These are phyloP conservation scores for Neurospora sp. DNA, from an alignment of 2,329 filamentous ascomycete genomes.

Conservation along the genomic window DNA sequence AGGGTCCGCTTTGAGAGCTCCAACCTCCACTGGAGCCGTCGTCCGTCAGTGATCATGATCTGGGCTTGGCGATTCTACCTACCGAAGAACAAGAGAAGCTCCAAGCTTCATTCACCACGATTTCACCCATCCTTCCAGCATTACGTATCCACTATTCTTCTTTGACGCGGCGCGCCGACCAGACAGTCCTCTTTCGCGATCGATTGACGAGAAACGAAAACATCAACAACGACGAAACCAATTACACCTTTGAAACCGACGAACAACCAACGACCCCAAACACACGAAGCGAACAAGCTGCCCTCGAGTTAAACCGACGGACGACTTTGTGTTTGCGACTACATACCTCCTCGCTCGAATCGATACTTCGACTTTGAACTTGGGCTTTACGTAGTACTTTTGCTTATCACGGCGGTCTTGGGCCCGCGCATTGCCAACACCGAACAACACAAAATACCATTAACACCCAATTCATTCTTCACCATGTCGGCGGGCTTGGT, in stretches of 20 bases:
- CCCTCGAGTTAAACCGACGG: neutral
- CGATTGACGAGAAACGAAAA: neutral
- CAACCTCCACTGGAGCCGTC: neutral
- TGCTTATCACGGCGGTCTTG: neutral
- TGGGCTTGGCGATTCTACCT: neutral
- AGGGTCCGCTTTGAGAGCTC: neutral
- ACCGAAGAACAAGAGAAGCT: neutral
- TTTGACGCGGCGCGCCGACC: neutral
- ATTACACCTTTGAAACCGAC: neutral
- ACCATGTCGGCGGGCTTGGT: neutral
- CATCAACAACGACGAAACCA: neutral
- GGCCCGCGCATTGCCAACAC: neutral
- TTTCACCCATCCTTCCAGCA: neutral
- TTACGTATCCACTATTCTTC: neutral
- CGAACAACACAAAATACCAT: neutral
- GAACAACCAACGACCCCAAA: neutral
- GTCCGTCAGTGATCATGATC: neutral
- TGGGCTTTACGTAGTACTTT: neutral
- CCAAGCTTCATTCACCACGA: neutral
- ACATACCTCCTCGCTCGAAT: neutral
- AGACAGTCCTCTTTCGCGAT: neutral
- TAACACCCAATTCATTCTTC: neutral
- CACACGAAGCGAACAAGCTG: neutral
- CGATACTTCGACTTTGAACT: neutral
- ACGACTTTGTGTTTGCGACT: neutral